These are phyloP conservation scores for Thermomucor indicae-seudaticae DNA, from an alignment of 371 early-diverging fungal species.

Conservation along the genomic window DNA sequence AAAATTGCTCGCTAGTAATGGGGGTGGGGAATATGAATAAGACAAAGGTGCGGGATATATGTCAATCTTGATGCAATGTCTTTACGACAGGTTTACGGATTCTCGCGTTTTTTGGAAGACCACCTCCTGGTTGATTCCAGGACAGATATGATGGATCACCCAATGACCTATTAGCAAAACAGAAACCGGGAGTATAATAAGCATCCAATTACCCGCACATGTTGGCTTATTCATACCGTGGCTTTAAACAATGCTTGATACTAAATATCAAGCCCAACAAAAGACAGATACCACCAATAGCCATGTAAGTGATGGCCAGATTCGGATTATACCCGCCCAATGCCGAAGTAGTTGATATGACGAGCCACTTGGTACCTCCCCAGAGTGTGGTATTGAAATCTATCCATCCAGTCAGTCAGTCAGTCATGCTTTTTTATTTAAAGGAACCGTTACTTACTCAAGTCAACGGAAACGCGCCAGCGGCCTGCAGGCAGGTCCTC, in stretches of 20 bases:
- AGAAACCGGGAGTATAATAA: background rate
- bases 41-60: background rate
- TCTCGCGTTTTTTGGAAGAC: conserved; percentile 14
- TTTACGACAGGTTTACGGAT: conserved; percentile 15
- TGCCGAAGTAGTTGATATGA: conserved; percentile 86
- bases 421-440: background rate
- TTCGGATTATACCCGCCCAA: conserved; percentile 95
- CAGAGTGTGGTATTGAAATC: conserved; percentile 79
- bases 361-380: conserved; percentile 90
- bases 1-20: no score
- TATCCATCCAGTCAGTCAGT: no score
- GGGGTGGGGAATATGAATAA: no score
- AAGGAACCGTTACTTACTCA: conserved; percentile 45
- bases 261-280: conserved; percentile 84
- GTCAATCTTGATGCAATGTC: conserved; percentile 22
- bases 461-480: conserved; percentile 64
- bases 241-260: conserved; percentile 80
- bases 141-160: conserved; percentile 91
- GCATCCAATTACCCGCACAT: background rate
- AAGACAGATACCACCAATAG: conserved; percentile 81
- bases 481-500: conserved; percentile 52
- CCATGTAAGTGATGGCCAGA: conserved; percentile 90
- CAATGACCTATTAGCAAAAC: conserved; percentile 58
- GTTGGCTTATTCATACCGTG: conserved; percentile 53
- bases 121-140: conserved; percentile 83